Evolutionary conservation across 2,329 filamentous ascomycete genomes (phyloP).

Genomic region (Tolypocladium inflatum): DNA sequence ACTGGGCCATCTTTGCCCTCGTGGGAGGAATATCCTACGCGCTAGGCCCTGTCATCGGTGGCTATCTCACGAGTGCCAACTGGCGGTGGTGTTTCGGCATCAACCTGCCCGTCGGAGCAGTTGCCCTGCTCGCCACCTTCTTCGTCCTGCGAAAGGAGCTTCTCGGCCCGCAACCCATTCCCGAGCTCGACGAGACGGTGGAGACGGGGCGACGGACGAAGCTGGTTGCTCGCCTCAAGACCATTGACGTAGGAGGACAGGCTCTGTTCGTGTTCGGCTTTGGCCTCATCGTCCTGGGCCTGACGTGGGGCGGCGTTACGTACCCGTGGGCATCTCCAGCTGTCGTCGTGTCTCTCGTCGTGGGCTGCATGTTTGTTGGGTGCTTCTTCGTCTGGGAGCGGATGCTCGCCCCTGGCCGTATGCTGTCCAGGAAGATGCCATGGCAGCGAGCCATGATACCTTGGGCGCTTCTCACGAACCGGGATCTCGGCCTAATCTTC

Average conservation of each 20-base stretch:
- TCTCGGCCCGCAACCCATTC: constrained; percentile 39
- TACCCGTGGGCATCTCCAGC: constrained; percentile 40
- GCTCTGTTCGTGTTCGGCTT: constrained; percentile 45
- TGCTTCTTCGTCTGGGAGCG: constrained; percentile 43
- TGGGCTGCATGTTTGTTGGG: constrained; percentile 31
- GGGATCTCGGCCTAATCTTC: constrained; percentile 52
- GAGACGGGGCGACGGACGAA: constrained; percentile 19
- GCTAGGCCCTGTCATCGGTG: constrained; percentile 53
- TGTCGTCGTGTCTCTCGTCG: constrained; percentile 37
- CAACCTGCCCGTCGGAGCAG: constrained; percentile 44
- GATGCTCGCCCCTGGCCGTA: constrained; percentile 38
- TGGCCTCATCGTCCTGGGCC: constrained; percentile 41
- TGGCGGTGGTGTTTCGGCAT: constrained; percentile 63
- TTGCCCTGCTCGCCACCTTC: constrained; percentile 43
- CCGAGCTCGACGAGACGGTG: constrained; percentile 31
- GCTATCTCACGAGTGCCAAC: constrained; percentile 40
- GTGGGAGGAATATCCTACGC: constrained; percentile 50
- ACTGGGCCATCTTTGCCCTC: constrained; percentile 52
- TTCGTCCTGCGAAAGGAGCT: constrained; percentile 50
- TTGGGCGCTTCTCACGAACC: constrained; percentile 44
- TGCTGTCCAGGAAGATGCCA: constrained; percentile 38
- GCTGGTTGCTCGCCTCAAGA: constrained; percentile 38
- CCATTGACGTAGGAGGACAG: constrained; percentile 47
- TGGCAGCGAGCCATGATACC: constrained; percentile 55
- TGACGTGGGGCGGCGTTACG: constrained; percentile 46